Conservation (phyloP, 352 stramenopile genomes). For the Phytophthora cactorum region DNA sequence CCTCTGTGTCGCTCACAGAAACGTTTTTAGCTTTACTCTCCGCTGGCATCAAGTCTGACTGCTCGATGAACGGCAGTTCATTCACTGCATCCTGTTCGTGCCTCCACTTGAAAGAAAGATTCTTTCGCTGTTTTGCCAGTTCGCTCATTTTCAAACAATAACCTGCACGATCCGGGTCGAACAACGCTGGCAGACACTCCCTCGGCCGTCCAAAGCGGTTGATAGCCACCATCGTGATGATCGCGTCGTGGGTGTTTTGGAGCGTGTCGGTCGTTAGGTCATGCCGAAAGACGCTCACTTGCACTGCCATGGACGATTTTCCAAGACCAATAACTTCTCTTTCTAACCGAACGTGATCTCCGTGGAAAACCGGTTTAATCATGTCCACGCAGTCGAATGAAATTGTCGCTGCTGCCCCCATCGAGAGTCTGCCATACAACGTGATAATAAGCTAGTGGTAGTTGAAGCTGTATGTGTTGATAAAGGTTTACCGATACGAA, state of each 20-base stretch:
- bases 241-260: slow-evolving; percentile 50
- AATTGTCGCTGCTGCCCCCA: slow-evolving; percentile 42
- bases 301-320: slow-evolving; percentile 52
- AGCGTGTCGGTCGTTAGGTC: slow-evolving; percentile 35
- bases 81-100: slow-evolving; percentile 47
- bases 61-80: slow-evolving; percentile 34
- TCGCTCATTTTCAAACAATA: slow-evolving; percentile 42
- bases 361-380: slow-evolving; percentile 46
- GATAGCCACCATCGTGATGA: slow-evolving; percentile 59
- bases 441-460: background rate
- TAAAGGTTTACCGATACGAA: slow-evolving; percentile 25
- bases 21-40: slow-evolving; percentile 38
- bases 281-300: slow-evolving; percentile 45
- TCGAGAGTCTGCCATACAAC: slow-evolving; percentile 14
- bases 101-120: slow-evolving; percentile 38
- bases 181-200: slow-evolving; percentile 38
- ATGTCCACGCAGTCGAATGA: slow-evolving; percentile 53
- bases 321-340: slow-evolving; percentile 45
- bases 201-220: slow-evolving; percentile 42
- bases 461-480: background rate
- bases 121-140: slow-evolving; percentile 38
- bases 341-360: slow-evolving; percentile 51
- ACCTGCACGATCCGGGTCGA: slow-evolving; percentile 34
- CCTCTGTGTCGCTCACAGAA: slow-evolving; percentile 46
- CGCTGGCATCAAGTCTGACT: slow-evolving; percentile 22